Conservation (phyloP, 768 basidiomycete species). For the Inosperma sp. region DNA sequence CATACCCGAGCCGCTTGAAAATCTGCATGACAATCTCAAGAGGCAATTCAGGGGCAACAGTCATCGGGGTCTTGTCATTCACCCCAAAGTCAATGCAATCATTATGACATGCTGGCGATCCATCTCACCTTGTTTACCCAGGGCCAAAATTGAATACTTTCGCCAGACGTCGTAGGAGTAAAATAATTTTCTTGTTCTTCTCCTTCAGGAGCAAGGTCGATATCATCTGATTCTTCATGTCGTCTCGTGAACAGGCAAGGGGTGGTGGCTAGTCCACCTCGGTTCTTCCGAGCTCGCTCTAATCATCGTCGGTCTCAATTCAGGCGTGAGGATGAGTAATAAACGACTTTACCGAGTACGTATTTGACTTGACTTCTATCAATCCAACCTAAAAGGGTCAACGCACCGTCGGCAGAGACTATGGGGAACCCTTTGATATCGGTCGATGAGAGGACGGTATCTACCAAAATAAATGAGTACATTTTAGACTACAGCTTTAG, state of each 20-base stretch:
- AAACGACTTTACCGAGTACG: slow-evolving; percentile 49
- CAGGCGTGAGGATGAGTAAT: not conserved
- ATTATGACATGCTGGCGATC: not conserved
- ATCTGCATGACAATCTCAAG: slow-evolving; percentile 97
- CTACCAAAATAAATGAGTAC: slow-evolving; percentile 35
- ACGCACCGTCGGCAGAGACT: slow-evolving; percentile 54
- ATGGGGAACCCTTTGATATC: slow-evolving; percentile 91
- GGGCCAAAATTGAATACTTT: slow-evolving; percentile 68
- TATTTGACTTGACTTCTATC: slow-evolving; percentile 80
- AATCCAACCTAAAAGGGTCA: slow-evolving; percentile 80
- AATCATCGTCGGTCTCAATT: slow-evolving; percentile 9
- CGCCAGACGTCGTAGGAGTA: slow-evolving; percentile 51
- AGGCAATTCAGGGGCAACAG: slow-evolving; percentile 86
- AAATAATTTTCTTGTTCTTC: slow-evolving; percentile 57
- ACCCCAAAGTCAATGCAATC: slow-evolving; percentile 1
- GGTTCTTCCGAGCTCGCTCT: slow-evolving; percentile 72
- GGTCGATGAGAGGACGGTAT: slow-evolving; percentile 64
- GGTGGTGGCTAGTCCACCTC: slow-evolving; percentile 58
- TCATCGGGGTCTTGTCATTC: slow-evolving; percentile 76
- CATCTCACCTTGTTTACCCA: slow-evolving; percentile 89
- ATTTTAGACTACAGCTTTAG: not conserved
- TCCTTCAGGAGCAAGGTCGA: slow-evolving; percentile 54
- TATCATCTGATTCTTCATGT: slow-evolving; percentile 49
- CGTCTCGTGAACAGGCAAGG: slow-evolving; percentile 65
- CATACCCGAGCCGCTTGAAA: slow-evolving; percentile 97